Evolutionary conservation across 805 yeast genomes (phyloP).

Genomic region (Wickerhamiella spandovensis): DNA sequence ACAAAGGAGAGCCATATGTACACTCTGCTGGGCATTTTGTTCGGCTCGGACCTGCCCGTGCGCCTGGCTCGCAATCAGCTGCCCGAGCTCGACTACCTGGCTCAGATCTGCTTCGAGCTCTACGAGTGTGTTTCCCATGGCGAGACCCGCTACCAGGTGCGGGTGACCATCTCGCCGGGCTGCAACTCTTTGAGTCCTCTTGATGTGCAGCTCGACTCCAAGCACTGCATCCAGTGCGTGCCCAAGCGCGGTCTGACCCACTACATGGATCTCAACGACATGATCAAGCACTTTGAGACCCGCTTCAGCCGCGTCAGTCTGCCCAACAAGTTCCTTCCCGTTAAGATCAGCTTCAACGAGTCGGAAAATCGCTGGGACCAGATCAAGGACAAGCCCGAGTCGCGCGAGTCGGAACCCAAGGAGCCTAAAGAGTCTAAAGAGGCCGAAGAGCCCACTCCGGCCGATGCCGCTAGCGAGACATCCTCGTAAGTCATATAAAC

Average conservation of each 20-base stretch:
- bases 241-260: slow-evolving; percentile 82
- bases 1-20: slow-evolving; percentile 96
- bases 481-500: too few species aligned
- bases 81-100: slow-evolving; percentile 89
- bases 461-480: too few species aligned
- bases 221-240: slow-evolving; percentile 92
- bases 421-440: background rate
- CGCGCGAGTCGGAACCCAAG: too few species aligned
- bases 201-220: slow-evolving; percentile 90
- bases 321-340: slow-evolving; percentile 55
- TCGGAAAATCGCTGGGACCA: background rate
- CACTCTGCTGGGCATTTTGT: slow-evolving; percentile 77
- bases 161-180: slow-evolving; percentile 91
- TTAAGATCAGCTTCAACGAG: slow-evolving; percentile 14
- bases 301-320: slow-evolving; percentile 76
- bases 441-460: too few species aligned
- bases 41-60: slow-evolving; percentile 90
- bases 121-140: slow-evolving; percentile 65
- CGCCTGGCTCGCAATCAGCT: slow-evolving; percentile 87
- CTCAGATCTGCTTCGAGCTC: slow-evolving; percentile 87
- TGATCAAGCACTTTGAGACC: slow-evolving; percentile 63
- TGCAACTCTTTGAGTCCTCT: slow-evolving; percentile 97
- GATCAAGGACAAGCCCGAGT: background rate
- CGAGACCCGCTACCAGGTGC: slow-evolving; percentile 70
- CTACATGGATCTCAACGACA: slow-evolving; percentile 84